Base-by-base conservation (phyloP, 2,329 filamentous ascomycete genomes). In the Magnaporthiopsis poae region DNA sequence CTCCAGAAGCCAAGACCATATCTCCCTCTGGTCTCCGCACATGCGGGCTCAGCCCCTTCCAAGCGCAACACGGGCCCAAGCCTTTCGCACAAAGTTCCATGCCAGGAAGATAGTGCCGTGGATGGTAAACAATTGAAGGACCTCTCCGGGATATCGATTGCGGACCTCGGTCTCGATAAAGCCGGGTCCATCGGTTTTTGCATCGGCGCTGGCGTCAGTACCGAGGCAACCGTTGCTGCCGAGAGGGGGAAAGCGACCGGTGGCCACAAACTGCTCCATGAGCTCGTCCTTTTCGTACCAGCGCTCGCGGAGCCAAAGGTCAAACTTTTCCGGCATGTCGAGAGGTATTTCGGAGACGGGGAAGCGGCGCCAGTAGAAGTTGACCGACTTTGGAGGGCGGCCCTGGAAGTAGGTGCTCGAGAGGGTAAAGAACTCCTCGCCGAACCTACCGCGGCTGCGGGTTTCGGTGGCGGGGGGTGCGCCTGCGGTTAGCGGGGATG, bases 361-460 rank as follows among this genome's bases (percentile, higher is more conserved):
- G 77, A 96, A 97, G 12, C 92, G 88, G 65, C 95, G 87, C 92
- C 94, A 99, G 78, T 96, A 90, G 81, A 98, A 93, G 77, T 97
- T 98, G 73, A 98, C 93, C 1, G 92, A 96, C 75, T 93, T 96
- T 1, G 94, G 95, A 0, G 93, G 89, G 0, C 91, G 87, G 15
- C 95, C 93, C 75, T 95, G 87, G 69, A 97, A 88, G 74, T 95
- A 96, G 4, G 92, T 96, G 63, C 92, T 92, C 2, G 86, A 85
- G 4, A 99, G 82, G 0, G 91, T 93, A 77, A 96, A 98, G 72
- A 91, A 90, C 63, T 96, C 87, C 75, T 98, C 93, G n/a, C 94
- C 93, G 71, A 89, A 97, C 72, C 90, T 84, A 59, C 89, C 90
- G 67, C 88, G 89, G 31, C 89, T 91, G 72, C 63, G 59, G 35